phyloP scores from a whole-genome alignment of 176 grass and related monocot genomes.

The Metroxylon sagu region DNA sequence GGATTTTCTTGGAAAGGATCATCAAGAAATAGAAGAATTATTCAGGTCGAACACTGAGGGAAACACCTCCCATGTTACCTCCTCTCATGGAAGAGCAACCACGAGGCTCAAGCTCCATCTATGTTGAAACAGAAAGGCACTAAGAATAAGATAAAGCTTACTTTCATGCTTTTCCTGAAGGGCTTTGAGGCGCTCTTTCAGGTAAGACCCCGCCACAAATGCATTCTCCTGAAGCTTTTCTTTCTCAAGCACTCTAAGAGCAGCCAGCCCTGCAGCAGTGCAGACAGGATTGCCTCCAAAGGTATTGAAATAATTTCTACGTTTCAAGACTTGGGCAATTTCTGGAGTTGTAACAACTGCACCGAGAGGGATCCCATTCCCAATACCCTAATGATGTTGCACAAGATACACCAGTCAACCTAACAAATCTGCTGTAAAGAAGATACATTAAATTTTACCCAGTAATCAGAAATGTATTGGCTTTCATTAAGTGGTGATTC shows the following conservation, averaged over 20 bases:
- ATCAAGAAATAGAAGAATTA: no score
- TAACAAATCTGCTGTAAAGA: no score
- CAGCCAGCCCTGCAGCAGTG: slow-evolving; percentile 68
- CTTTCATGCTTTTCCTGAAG: slow-evolving; percentile 84
- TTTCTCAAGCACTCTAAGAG: slow-evolving; percentile 70
- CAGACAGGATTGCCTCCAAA: slow-evolving; percentile 86
- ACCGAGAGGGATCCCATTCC: slow-evolving; percentile 88
- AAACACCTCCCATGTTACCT: no score
- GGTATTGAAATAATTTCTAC: slow-evolving; percentile 87
- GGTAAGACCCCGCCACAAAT: slow-evolving; percentile 55
- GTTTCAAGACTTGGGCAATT: slow-evolving; percentile 74
- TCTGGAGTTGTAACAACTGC: slow-evolving; percentile 87
- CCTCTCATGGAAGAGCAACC: no score
- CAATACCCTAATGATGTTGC: slow-evolving; percentile 58
- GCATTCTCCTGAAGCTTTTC: slow-evolving; percentile 87
- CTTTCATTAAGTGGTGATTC: no score
- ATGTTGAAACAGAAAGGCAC: slow-evolving; percentile 2
- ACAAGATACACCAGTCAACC: no score
- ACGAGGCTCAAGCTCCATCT: neutral
- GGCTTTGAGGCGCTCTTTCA: slow-evolving; percentile 54
- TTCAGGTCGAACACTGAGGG: no score
- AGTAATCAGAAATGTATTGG: no score
- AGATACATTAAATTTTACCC: no score
- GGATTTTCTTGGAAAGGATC: neutral
- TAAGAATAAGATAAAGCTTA: slow-evolving; percentile 14